Base-by-base conservation (phyloP, 2,329 filamentous ascomycete genomes). In the Aspergillus niger region DNA sequence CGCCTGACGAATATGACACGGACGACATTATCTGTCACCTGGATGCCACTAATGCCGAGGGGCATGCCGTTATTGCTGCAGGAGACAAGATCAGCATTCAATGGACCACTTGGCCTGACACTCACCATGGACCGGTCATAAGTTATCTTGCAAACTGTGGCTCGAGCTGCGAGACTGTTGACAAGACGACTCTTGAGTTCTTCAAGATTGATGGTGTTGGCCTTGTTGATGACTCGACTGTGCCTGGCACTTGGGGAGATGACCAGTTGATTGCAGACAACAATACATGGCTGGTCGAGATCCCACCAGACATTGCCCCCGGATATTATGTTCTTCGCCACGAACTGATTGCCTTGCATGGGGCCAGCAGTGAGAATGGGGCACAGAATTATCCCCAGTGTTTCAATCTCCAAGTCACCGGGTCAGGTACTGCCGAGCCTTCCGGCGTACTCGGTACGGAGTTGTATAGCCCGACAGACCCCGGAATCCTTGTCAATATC, bases 41-140 rank as follows among this genome's bases (percentile, higher is more conserved):
- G 67, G 75, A 75, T 44, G 85, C 83, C n/a, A 79, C 77, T 11
- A 80, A 81, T 20, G 82, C 80, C 11, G 62, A 72, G n/a, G 77
- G 78, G 55, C 77, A 80, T 62, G 83, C 82, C n/a, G 76, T 80
- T 13, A 82, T 88, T 17, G 77, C 80, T 3, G 87, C 86, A 8
- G 88, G 88, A 54, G 78, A 79, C 65, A 80, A 77, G 6, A 69
- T 89, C 67, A 76, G 81, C 48, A 73, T 89, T 52, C 79, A 84
- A 65, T 89, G 87, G 87, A 83, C 80, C 59, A 77, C 78, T n/a
- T 90, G 87, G 87, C 86, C 86, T 10, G 79, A 82, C 2, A 82
- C 80, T 44, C 84, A 90, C 76, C 80, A 86, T 60, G 85, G 85
- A 1, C 86, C 86, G 5, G 81, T 89, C 63, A 78, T 89, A 61